Percentiles rank a stretch among this genome's conserved stretches.
Evolutionary conservation across 2,329 filamentous ascomycete genomes (phyloP).

Genomic region (Fusarium sterilihyphosum): DNA sequence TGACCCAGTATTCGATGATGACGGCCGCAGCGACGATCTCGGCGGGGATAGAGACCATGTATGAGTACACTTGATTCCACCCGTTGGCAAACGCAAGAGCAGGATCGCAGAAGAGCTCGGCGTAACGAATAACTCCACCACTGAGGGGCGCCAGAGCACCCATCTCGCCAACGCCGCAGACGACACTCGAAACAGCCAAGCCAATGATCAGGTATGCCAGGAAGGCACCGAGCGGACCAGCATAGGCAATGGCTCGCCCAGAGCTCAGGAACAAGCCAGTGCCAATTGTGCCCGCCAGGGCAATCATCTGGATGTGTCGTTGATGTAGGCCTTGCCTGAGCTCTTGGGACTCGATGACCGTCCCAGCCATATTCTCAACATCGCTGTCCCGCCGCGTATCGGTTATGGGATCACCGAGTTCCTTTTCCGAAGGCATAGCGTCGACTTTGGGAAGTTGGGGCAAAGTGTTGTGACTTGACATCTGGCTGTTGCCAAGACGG

Average conservation of each 20-base stretch:
- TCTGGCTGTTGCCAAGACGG: neutral
- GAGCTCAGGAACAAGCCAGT: slow-evolving; percentile 4
- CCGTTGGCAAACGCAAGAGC: neutral
- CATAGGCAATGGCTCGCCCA: neutral
- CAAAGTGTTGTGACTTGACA: neutral
- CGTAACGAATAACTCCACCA: slow-evolving; percentile 2
- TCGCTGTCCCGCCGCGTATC: neutral
- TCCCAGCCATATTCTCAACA: slow-evolving; percentile 1
- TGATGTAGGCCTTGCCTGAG: neutral
- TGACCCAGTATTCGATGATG: slow-evolving; percentile 4
- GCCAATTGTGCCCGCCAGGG: neutral
- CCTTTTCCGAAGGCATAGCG: neutral
- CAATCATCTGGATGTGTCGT: slow-evolving; percentile 11
- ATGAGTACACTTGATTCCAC: neutral
- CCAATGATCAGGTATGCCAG: neutral
- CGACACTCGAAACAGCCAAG: neutral
- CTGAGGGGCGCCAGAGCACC: neutral
- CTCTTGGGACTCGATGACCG: neutral
- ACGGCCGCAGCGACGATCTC: slow-evolving; percentile 7
- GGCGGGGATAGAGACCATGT: neutral
- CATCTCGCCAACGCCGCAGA: slow-evolving; percentile 6
- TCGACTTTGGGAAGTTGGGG: neutral
- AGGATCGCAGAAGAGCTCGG: neutral
- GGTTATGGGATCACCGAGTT: neutral
- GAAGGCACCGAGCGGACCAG: neutral